Evolutionary conservation across 352 stramenopile species (phyloP).

Genomic region (Phytophthora syringae): DNA sequence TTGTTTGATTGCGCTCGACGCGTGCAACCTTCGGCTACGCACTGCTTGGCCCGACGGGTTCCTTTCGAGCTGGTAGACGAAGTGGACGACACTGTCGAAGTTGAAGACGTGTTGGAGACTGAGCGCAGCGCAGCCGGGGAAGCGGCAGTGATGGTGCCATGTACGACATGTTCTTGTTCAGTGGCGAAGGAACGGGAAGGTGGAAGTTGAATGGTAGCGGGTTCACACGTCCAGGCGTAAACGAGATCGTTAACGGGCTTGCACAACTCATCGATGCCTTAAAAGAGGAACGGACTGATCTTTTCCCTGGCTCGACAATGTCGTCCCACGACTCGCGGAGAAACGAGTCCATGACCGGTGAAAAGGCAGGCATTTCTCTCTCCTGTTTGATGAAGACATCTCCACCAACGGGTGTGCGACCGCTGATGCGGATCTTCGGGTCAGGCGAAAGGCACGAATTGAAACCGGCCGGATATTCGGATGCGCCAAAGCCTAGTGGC

Average conservation of each 20-base stretch:
- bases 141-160: constrained; percentile 24
- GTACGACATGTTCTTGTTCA: constrained; percentile 30
- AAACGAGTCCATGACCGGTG: constrained; percentile 67
- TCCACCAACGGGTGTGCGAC: constrained; percentile 23
- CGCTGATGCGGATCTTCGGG: constrained; percentile 43
- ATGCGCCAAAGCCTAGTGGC: not conserved
- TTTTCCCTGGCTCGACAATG: constrained; percentile 36
- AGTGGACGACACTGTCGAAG: constrained; percentile 31
- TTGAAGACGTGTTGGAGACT: constrained; percentile 33
- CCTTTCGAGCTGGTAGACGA: constrained; percentile 39
- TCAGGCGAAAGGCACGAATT: constrained; percentile 42
- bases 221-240: constrained; percentile 30
- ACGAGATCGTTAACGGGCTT: constrained; percentile 24
- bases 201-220: constrained; percentile 40
- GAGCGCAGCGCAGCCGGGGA: constrained; percentile 25
- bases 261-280: constrained; percentile 12
- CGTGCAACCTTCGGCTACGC: constrained; percentile 60
- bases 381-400: constrained; percentile 55
- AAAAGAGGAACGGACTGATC: constrained; percentile 36
- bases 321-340: constrained; percentile 66
- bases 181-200: constrained; percentile 16
- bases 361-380: constrained; percentile 41
- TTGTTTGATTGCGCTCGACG: constrained; percentile 82
- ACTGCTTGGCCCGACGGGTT: constrained; percentile 65
- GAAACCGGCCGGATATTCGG: not conserved